Evolutionary conservation across 169 alveolate genomes (phyloP).

Genomic region (Neospora caninum): DNA sequence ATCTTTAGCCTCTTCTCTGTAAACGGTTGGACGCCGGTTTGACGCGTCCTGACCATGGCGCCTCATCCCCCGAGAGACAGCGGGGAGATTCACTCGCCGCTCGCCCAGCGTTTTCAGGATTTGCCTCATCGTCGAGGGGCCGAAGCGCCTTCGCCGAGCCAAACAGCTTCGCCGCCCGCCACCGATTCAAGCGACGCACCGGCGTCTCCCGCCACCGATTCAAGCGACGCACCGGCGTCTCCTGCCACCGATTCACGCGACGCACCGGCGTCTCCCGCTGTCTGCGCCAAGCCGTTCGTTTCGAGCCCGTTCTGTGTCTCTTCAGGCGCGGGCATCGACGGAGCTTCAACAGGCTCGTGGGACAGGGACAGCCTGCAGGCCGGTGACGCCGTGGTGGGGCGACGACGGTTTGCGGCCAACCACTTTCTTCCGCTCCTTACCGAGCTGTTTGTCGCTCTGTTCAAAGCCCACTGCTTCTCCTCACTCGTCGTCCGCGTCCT

Average conservation of each 20-base stretch:
- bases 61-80: neutral
- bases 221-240: neutral
- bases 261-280: neutral
- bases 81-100: neutral
- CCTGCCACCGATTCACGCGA: neutral
- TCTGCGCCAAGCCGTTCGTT: no score
- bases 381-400: no score
- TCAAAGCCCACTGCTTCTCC: slow-evolving; percentile 13
- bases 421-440: slow-evolving; percentile 25
- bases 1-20: no score
- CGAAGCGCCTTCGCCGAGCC: no score
- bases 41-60: neutral
- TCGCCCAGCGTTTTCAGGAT: neutral
- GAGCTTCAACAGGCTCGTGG: no score
- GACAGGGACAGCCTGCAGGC: no score
- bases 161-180: no score
- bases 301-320: no score
- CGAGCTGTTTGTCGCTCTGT: slow-evolving; percentile 22
- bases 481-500: slow-evolving; percentile 11
- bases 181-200: neutral
- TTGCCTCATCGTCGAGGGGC: neutral
- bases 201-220: neutral
- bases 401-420: neutral
- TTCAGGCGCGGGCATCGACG: no score
- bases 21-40: neutral